Evolutionary conservation across 208 protist genomes (phyloP).

Genomic region (Wallacemonas collosoma): DNA sequence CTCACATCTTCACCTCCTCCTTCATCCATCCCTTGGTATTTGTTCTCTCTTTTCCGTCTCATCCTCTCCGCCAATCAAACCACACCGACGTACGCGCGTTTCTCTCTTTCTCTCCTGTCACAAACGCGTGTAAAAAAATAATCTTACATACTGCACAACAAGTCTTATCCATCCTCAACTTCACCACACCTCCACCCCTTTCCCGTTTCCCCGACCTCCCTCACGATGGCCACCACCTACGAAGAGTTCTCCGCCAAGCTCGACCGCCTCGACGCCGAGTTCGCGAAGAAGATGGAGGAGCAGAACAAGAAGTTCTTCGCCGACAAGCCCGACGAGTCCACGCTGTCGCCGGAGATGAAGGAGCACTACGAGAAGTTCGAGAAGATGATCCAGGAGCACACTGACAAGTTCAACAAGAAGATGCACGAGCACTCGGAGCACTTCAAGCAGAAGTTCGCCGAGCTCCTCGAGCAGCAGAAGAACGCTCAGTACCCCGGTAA

Average conservation of each 20-base stretch:
- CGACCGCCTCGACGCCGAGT: constrained; percentile 79
- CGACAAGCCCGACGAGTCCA: constrained; percentile 81
- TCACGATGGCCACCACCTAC: constrained; percentile 60
- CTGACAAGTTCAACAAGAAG: constrained; percentile 94
- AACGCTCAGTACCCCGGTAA: constrained; percentile 75
- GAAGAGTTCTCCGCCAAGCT: constrained; percentile 72
- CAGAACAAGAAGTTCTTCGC: constrained; percentile 81
- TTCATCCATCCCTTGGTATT: neutral
- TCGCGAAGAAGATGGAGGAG: constrained; percentile 85
- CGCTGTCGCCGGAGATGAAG: constrained; percentile 91
- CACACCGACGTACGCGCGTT: neutral
- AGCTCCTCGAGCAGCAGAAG: constrained; percentile 83
- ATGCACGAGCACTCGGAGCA: constrained; percentile 92
- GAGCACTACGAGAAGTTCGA: constrained; percentile 87
- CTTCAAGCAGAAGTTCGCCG: constrained; percentile 89
- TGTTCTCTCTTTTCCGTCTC: neutral
- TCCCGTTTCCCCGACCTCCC: constrained; percentile 27
- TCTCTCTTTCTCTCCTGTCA: neutral
- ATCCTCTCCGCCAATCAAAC: neutral
- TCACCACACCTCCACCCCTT: neutral
- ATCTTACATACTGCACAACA: neutral
- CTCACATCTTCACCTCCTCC: too few species aligned
- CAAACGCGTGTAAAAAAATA: neutral
- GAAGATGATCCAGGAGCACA: constrained; percentile 90
- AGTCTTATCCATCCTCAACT: neutral